Conservation (phyloP, 2,329 filamentous ascomycete genomes). For the Fonsecaea erecta region DNA sequence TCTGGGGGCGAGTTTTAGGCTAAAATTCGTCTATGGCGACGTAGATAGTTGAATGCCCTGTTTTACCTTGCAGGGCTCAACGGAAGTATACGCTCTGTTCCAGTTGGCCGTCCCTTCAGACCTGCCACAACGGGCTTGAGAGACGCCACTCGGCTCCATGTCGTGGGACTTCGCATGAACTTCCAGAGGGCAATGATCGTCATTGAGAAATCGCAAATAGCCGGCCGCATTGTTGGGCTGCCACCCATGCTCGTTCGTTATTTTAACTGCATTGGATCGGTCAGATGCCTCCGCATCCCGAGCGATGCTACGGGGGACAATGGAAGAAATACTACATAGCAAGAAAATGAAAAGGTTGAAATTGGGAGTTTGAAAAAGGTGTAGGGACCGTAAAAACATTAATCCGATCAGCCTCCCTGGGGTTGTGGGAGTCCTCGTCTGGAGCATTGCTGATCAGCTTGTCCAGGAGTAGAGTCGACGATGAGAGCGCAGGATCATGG, state of each 20-base stretch:
- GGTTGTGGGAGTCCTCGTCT: not conserved
- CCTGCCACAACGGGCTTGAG: conserved; percentile 1
- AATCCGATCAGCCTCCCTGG: not conserved
- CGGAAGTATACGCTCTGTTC: not conserved
- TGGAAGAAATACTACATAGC: not conserved
- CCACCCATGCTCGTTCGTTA: not conserved
- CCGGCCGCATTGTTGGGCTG: not conserved
- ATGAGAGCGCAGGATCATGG: not conserved
- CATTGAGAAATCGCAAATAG: conserved; percentile 8
- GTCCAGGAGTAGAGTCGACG: not conserved
- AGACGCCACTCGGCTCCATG: not conserved
- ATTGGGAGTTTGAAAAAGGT: not conserved
- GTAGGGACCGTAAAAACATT: not conserved
- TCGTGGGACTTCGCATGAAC: not conserved
- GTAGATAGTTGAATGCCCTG: not conserved
- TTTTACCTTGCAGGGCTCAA: not conserved
- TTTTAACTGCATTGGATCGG: not conserved
- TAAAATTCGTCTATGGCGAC: conserved; percentile 5
- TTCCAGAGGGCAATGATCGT: conserved; percentile 12
- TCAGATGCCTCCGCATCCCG: not conserved
- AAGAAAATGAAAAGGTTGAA: not conserved
- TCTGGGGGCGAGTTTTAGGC: conserved; percentile 5
- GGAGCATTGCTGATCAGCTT: not conserved
- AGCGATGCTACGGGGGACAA: not conserved
- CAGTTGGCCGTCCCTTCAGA: not conserved